A percentile compares a stretch with the other conserved stretches of the same genome.
Evolutionary conservation across 2,329 filamentous ascomycete species (phyloP).

Genomic region (Parafenestella ontariensis): DNA sequence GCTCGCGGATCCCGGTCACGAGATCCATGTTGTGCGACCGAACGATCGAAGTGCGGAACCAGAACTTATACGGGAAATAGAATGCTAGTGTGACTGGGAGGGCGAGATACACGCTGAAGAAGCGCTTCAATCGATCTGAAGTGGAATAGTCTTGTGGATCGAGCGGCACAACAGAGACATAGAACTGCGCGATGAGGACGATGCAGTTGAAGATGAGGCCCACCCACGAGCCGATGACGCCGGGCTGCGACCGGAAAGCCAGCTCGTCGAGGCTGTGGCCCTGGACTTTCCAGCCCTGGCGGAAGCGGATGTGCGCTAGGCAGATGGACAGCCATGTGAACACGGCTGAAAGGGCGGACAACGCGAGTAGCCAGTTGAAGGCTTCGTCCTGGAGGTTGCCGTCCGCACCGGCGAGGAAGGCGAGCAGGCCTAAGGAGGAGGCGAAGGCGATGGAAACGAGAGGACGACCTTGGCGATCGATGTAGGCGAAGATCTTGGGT

Average conservation of each 20-base stretch:
- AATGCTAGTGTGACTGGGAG: constrained; percentile 72
- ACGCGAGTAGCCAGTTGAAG: constrained; percentile 72
- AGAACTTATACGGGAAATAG: constrained; percentile 79
- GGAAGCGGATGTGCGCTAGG: constrained; percentile 67
- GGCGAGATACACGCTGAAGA: constrained; percentile 77
- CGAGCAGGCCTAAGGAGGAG: constrained; percentile 65
- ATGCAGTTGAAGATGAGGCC: constrained; percentile 78
- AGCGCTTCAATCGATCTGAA: constrained; percentile 63
- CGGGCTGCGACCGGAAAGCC: constrained; percentile 81
- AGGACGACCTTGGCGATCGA: constrained; percentile 68
- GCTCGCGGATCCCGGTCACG: constrained; percentile 81
- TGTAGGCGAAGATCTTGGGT: constrained; percentile 64
- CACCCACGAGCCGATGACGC: constrained; percentile 79
- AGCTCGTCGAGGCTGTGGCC: constrained; percentile 75
- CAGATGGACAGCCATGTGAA: constrained; percentile 79
- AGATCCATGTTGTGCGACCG: constrained; percentile 80
- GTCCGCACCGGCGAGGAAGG: constrained; percentile 60
- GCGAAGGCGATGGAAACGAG: constrained; percentile 62
- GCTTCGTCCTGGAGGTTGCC: constrained; percentile 51
- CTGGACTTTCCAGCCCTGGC: constrained; percentile 65
- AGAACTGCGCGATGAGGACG: constrained; percentile 85
- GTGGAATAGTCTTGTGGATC: constrained; percentile 58
- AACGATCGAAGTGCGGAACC: constrained; percentile 72
- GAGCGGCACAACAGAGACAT: constrained; percentile 82
- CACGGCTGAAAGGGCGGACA: constrained; percentile 75